Percentiles rank a stretch among this genome's conserved stretches.
Conservation (phyloP, 2,329 filamentous ascomycete genomes). For the Trichoderma aggressivum region DNA sequence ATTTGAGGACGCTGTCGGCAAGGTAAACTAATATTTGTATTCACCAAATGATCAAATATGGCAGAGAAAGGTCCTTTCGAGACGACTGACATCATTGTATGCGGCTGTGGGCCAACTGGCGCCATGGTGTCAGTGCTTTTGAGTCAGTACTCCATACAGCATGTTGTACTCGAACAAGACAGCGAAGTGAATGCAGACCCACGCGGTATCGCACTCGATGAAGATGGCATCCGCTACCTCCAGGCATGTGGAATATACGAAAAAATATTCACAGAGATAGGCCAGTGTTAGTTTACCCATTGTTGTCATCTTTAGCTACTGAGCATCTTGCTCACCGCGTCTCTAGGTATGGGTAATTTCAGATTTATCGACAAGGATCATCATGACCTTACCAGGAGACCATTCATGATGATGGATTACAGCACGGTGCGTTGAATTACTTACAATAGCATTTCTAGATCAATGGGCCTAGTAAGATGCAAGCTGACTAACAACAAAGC, state of each 20-base stretch:
- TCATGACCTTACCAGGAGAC: slow-evolving; percentile 11
- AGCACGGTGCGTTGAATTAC: slow-evolving; percentile 11
- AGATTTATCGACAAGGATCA: slow-evolving; percentile 19
- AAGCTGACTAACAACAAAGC: not conserved
- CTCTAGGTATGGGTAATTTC: slow-evolving; percentile 22
- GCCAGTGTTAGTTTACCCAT: not conserved
- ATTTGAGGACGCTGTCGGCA: not conserved
- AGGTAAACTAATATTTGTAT: not conserved
- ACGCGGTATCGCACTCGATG: slow-evolving; percentile 31
- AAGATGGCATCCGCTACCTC: slow-evolving; percentile 30
- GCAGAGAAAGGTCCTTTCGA: slow-evolving; percentile 1
- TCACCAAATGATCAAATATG: not conserved
- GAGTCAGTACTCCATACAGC: slow-evolving; percentile 14
- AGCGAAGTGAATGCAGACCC: slow-evolving; percentile 28
- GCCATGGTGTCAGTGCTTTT: slow-evolving; percentile 26
- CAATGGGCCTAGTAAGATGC: not conserved
- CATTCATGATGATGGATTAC: slow-evolving; percentile 22
- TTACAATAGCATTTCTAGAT: not conserved
- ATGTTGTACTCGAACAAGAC: slow-evolving; percentile 30
- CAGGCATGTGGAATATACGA: slow-evolving; percentile 27
- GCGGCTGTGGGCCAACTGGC: slow-evolving; percentile 29
- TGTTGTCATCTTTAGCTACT: not conserved
- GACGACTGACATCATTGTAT: slow-evolving; percentile 26
- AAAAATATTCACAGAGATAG: slow-evolving; percentile 23
- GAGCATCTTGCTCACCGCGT: not conserved